These are phyloP conservation scores for Trichophyton schoenleinii DNA, from an alignment of 2,329 filamentous ascomycete species.

Conservation along the genomic window DNA sequence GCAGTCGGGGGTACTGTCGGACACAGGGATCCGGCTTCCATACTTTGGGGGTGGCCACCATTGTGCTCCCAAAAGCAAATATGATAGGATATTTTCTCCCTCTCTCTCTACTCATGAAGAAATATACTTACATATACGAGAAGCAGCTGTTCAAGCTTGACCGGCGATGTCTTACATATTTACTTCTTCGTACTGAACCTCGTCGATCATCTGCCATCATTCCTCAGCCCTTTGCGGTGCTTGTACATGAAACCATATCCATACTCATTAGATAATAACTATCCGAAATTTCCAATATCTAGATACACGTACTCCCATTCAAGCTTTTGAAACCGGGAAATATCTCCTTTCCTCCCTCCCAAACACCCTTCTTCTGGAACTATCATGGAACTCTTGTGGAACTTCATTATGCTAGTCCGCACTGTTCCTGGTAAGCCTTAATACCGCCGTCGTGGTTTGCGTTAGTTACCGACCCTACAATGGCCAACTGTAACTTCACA, in stretches of 20 bases:
- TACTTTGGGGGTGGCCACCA: background rate
- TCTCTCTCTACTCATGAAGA: background rate
- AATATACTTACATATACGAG: background rate
- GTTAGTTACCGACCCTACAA: background rate
- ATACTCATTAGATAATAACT: background rate
- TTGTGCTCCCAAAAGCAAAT: background rate
- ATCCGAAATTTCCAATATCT: background rate
- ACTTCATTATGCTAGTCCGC: background rate
- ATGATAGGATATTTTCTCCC: background rate
- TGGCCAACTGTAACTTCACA: background rate
- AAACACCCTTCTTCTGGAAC: background rate
- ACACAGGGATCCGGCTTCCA: background rate
- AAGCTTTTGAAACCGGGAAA: background rate
- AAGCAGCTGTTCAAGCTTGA: background rate
- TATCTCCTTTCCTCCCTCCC: background rate
- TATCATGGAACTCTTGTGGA: background rate
- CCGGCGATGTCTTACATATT: background rate
- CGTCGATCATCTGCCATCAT: background rate
- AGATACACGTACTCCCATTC: background rate
- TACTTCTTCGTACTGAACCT: background rate
- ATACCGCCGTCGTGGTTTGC: background rate
- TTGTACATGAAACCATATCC: background rate
- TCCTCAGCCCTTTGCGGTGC: background rate
- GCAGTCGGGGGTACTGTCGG: background rate
- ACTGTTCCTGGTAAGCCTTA: background rate